Base-by-base conservation (phyloP, 306 rosid species). In the Acacia crassicarpa region DNA sequence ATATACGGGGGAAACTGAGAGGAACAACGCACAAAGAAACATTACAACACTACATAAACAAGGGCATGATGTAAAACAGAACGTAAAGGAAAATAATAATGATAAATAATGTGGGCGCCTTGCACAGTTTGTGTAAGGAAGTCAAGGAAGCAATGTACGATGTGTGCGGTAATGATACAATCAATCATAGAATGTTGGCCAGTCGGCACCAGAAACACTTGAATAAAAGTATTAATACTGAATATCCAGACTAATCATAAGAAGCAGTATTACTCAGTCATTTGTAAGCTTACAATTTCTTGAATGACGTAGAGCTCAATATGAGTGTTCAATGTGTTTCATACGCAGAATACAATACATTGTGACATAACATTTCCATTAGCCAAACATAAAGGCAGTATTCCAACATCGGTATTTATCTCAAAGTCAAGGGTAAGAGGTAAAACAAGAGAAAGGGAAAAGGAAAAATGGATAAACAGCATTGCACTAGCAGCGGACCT, bases 331-430 rank as follows among this genome's bases (percentile, higher is more conserved):
- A 2, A 23, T 61, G 67, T 23, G 16, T 61, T 25, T 61, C 67
- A 11, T 61, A 61, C 25, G 67, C 67, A 22, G 67, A 25, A 25
- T 61, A 61, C 35, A 61, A 61, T 4, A 61, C 67, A 61, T 25
- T 9, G 35, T 61, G 33, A 12, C 17, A 61, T 10, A 61, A 58
- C 1, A 38, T 38, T 38, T 38, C 5, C 41, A 38, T 25, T 10
- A 61, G 35, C 67, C 12, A 61, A 83, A 67, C 76, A 83, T 82
- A 78, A 79, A 82, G 43, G 74, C 84, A 87, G 81, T 70, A 85
- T 84, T 84, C 74, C 83, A 75, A 67, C 72, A 85, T 80, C 73
- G 72, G 80, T 84, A 81, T 78, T 82, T 81, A 6, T 69, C 82
- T 85, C 84, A 76, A 83, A 81, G 71, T 51, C 54, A 38, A 65